Percentiles rank a stretch among this genome's conserved stretches.
Evolutionary conservation across 345 rosid genomes (phyloP).

Genomic region (Brassica incana): DNA sequence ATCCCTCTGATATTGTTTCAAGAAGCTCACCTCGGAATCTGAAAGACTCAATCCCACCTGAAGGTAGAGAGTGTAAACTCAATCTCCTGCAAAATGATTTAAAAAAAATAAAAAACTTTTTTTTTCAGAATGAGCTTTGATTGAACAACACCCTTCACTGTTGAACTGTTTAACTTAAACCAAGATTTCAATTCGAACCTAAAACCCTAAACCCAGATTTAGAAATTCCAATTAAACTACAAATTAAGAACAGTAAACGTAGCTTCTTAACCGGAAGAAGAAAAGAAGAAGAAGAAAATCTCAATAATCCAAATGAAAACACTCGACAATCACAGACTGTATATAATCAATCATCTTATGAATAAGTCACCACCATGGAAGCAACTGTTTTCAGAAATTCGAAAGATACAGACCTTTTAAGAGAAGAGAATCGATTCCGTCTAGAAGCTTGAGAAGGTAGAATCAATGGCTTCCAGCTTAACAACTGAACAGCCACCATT

Average conservation of each 20-base stretch:
- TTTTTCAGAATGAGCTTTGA: conserved; percentile 5
- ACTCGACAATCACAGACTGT: neutral
- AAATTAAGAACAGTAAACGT: neutral
- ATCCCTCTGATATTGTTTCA: neutral
- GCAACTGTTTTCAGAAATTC: neutral
- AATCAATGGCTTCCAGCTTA: conserved; percentile 47
- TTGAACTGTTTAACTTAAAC: neutral
- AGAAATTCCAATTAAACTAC: neutral
- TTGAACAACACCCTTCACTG: neutral
- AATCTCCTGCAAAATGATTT: conserved; percentile 24
- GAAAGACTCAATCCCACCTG: conserved; percentile 27
- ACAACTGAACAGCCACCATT: conserved; percentile 47
- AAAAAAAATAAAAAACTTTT: neutral
- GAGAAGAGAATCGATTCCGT: conserved; percentile 22
- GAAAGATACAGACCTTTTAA: conserved; percentile 41
- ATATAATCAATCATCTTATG: neutral
- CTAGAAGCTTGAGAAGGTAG: conserved; percentile 28
- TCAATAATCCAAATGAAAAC: neutral
- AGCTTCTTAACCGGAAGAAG: neutral
- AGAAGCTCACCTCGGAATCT: conserved; percentile 22
- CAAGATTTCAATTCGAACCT: too few species aligned
- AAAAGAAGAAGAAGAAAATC: neutral
- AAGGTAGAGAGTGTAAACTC: conserved; percentile 22
- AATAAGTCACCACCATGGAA: neutral
- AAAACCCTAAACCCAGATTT: neutral